Evolutionary conservation across 148 eudicot genomes (phyloP), one percentile per base, ranked within the genome.

Genomic region (Spergularia marina): DNA sequence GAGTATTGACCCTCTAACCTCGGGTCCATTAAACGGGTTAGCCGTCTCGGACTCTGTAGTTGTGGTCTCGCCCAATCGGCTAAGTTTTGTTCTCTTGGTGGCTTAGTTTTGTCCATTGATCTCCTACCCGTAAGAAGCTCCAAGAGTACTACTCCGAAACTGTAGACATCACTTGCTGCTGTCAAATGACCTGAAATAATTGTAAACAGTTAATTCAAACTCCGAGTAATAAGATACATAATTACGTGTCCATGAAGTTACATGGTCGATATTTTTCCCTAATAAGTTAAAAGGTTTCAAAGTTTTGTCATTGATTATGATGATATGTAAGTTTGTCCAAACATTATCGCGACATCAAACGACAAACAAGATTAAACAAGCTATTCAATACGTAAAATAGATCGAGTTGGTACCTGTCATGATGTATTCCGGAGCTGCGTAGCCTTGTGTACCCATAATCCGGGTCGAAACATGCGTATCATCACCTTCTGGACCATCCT

Each of bases 81-180:
- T 55, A 95, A 68, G 74, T 86, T 89, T 49, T 95, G 92, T 65
- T 92, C 98, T 52, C 98, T 78, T 25, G 39, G 67, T 1, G 94
- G 89, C 3, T 96, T 92, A 13, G 10, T 77, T 68, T 88, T 90
- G 85, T 95, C 98, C 71, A 95, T 77, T 1, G 97, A 88, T 71
- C 80, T 84, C 58, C 90, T 72, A 10, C 98, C 98, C 0, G 97
- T 92, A 69, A 95, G 56, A 1, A 95, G 91, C 82, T 95, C 98
- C 12, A 95, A 47, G 0, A 95, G 86, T 9, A 95, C 87, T 0
- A 95, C 98, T 65, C 98, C 98, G 7, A 87, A 95, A 76, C 98
- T 92, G 75, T 95, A 95, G 5, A 95, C 98, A 77, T 95, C 98
- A 20, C 98, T 92, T 11, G 96, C 94, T 10, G 92, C 82, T n/a